phyloP scores from a whole-genome alignment of 2,329 filamentous ascomycete species.

The Penicillium capsulatum region DNA sequence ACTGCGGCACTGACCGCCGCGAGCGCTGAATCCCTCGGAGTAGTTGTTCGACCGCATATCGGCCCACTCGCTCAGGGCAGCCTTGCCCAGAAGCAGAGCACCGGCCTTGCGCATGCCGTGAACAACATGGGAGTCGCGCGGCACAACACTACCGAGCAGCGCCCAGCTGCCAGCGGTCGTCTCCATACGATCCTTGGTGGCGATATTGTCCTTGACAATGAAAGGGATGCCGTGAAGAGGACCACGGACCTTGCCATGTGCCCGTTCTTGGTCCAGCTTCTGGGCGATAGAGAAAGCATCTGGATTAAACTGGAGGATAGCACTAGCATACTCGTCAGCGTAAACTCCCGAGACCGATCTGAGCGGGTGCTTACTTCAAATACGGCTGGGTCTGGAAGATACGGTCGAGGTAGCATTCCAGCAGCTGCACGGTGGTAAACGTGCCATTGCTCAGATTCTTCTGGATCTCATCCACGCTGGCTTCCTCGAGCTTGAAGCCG shows the following conservation, averaged over 20 bases:
- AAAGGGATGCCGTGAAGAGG: slow-evolving; percentile 73
- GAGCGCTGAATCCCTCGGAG: slow-evolving; percentile 62
- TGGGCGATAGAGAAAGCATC: slow-evolving; percentile 61
- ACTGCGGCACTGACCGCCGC: slow-evolving; percentile 61
- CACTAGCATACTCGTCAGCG: slow-evolving; percentile 17
- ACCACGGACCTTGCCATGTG: slow-evolving; percentile 54
- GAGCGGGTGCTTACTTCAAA: slow-evolving; percentile 49
- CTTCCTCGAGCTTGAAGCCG: slow-evolving; percentile 61
- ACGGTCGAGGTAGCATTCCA: slow-evolving; percentile 60
- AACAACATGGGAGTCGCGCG: slow-evolving; percentile 65
- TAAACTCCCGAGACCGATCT: neutral
- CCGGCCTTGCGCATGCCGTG: slow-evolving; percentile 59
- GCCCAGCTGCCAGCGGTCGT: slow-evolving; percentile 69
- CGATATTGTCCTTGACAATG: slow-evolving; percentile 66
- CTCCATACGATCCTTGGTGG: slow-evolving; percentile 64
- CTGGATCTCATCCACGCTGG: slow-evolving; percentile 65
- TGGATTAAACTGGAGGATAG: slow-evolving; percentile 63
- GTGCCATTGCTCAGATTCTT: slow-evolving; percentile 51
- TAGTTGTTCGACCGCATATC: slow-evolving; percentile 65
- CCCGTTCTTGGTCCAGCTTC: slow-evolving; percentile 58
- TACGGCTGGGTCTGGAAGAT: slow-evolving; percentile 61
- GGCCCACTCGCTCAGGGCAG: slow-evolving; percentile 69
- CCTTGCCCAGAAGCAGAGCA: slow-evolving; percentile 67
- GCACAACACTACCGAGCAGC: slow-evolving; percentile 61
- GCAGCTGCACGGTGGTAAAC: slow-evolving; percentile 56